A percentile compares a stretch with the other conserved stretches of the same genome.
These are phyloP conservation scores for Cymodocea nodosa DNA, from an alignment of 116 monocot genomes.

Conservation along the genomic window DNA sequence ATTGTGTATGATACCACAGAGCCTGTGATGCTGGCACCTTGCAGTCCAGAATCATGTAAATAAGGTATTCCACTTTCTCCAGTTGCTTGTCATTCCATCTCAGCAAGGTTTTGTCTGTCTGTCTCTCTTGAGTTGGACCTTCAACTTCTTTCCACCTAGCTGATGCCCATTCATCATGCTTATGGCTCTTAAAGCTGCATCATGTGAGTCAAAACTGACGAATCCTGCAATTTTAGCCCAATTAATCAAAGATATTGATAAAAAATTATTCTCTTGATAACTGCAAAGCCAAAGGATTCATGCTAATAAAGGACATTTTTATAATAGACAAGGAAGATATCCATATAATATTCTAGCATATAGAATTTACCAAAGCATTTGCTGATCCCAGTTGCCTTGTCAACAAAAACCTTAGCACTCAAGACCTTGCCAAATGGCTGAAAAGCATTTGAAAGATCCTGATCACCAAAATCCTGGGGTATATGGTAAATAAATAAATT, in stretches of 20 bases:
- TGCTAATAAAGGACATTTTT: no score
- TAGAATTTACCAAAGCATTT: constrained; percentile 90
- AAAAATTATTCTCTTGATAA: no score
- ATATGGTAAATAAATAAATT: constrained; percentile 99
- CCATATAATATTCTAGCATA: neutral
- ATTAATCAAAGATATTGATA: neutral
- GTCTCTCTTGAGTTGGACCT: constrained; percentile 96
- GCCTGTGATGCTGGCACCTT: neutral
- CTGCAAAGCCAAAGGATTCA: no score
- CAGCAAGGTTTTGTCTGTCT: constrained; percentile 71
- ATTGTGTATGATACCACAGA: neutral
- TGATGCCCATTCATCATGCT: constrained; percentile 76
- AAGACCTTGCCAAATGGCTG: constrained; percentile 82
- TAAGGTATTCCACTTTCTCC: neutral
- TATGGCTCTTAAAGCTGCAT: constrained; percentile 67
- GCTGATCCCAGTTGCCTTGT: constrained; percentile 91
- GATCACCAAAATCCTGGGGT: constrained; percentile 91
- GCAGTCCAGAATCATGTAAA: neutral
- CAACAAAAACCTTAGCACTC: constrained; percentile 92
- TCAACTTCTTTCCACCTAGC: constrained; percentile 88
- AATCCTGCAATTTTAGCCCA: constrained; percentile 42
- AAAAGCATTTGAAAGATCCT: constrained; percentile 83
- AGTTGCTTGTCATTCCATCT: constrained; percentile 5
- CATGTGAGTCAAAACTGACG: constrained; percentile 86
- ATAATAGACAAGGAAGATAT: neutral